Evolutionary conservation across 331 rosid species (phyloP).

Genomic region (Rhamnella rubrinervis): DNA sequence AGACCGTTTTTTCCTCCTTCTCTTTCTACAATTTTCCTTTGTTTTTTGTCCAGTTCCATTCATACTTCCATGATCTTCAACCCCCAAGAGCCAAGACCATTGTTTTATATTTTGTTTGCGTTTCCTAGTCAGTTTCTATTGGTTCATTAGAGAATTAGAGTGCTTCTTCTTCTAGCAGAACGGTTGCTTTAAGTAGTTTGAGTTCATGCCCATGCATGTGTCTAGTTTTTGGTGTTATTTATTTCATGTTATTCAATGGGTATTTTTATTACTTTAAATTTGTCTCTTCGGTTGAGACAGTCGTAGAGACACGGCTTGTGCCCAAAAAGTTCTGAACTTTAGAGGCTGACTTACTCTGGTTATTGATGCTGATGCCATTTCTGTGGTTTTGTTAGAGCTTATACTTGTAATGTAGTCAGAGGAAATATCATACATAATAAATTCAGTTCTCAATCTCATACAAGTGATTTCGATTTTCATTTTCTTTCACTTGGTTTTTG

Average conservation of each 20-base stretch:
- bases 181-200: constrained; percentile 27
- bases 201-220: constrained; percentile 10
- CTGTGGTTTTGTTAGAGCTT: constrained; percentile 22
- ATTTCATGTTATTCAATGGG: constrained; percentile 26
- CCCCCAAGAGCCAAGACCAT: constrained; percentile 1
- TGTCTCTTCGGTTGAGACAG: constrained; percentile 16
- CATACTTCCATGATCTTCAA: constrained; percentile 26
- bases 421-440: constrained; percentile 10
- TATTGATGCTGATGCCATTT: not conserved
- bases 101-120: not conserved
- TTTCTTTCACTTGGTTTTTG: constrained; percentile 18
- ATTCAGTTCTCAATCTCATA: constrained; percentile 2
- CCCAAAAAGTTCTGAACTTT: constrained; percentile 10
- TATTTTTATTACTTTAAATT: constrained; percentile 27
- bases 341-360: constrained; percentile 8
- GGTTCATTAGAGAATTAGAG: constrained; percentile 39
- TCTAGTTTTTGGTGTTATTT: constrained; percentile 14
- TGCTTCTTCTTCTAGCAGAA: constrained; percentile 24
- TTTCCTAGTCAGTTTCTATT: not conserved
- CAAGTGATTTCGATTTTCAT: constrained; percentile 2
- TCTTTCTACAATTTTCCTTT: constrained; percentile 8
- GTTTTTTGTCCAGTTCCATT: constrained; percentile 4
- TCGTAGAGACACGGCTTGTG: constrained; percentile 13
- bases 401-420: constrained; percentile 16
- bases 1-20: constrained; percentile 33